Base-by-base conservation (phyloP, 2,329 filamentous ascomycete genomes). In the Aspergillus felis region DNA sequence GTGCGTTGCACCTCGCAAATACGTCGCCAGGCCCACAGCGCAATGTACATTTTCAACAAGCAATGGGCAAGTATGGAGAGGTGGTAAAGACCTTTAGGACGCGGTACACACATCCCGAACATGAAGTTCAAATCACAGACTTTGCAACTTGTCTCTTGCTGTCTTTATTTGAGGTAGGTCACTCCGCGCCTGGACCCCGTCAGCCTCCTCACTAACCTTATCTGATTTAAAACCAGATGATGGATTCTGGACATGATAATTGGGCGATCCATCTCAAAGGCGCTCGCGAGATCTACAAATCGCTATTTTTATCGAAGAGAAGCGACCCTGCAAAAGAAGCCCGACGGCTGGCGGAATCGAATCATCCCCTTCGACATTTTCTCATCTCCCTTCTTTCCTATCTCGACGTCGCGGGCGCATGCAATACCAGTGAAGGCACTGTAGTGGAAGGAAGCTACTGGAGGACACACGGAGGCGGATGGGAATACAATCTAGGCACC, bases 1-100 rank as follows among this genome's bases (percentile, higher is more conserved):
- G 74, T 9, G 74, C 74, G 28, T 68, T 76, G 54, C 74, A 76
- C 57, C 64, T 76, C n/a, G 71, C 74, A n/a, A 74, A 74, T 42
- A 73, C 74, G 1, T 71, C 73, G 1, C 56, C 58, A 1, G 68
- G 69, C 1, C 63, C 64, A 14, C 62, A 74, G 46, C 70, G 69
- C 35, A 69, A 68, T 51, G 56, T 61, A 7, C 73, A 76, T 61
- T 70, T 74, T 38, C 70, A 74, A 48, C 66, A 74, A 29, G 74
- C 74, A 3, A 73, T 76, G 69, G 65, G 67, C 14, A 71, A 72
- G 54, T 76, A 76, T 50, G 72, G 71, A 3, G 66, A 70, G 50
- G 71, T 74, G 4, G 72, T 76, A 9, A 70, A 67, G 56, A 68
- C 67, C 8, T 71, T 71, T 38, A 64, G 67, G 17, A 65, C 65